Percentiles rank a stretch among this genome's conserved stretches.
These are phyloP conservation scores for Mycena vitilis DNA, from an alignment of 768 basidiomycete species.

Conservation along the genomic window DNA sequence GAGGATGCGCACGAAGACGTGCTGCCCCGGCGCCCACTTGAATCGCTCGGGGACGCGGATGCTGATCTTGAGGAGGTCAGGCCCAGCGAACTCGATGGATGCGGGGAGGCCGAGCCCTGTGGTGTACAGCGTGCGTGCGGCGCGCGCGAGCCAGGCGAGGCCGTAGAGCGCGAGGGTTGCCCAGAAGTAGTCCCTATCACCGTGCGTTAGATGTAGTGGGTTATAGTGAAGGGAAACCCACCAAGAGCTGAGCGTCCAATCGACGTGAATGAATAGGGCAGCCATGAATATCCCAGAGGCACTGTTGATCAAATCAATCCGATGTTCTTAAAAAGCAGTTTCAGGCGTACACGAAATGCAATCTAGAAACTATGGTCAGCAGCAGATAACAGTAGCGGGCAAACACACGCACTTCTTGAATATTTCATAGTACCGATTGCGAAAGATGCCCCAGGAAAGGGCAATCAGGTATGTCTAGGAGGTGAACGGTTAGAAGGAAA, in stretches of 20 bases:
- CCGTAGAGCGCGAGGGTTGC: slow-evolving; percentile 45
- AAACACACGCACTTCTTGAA: slow-evolving; percentile 45
- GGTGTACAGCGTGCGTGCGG: slow-evolving; percentile 41
- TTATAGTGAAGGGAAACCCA: slow-evolving; percentile 5
- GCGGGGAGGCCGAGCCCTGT: slow-evolving; percentile 39
- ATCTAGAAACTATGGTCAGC: slow-evolving; percentile 11
- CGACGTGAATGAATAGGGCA: slow-evolving; percentile 48
- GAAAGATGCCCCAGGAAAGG: slow-evolving; percentile 46
- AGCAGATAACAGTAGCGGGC: neutral
- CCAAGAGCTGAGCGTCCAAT: slow-evolving; percentile 45
- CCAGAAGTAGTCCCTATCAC: slow-evolving; percentile 46
- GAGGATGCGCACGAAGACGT: slow-evolving; percentile 40
- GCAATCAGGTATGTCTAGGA: slow-evolving; percentile 43
- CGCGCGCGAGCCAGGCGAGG: slow-evolving; percentile 42
- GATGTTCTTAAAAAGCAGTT: too few species aligned
- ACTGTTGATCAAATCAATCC: slow-evolving; percentile 18
- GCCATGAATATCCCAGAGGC: slow-evolving; percentile 48
- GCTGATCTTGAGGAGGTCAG: slow-evolving; percentile 40
- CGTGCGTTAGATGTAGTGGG: neutral
- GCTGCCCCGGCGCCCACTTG: slow-evolving; percentile 48
- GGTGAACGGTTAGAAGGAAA: neutral
- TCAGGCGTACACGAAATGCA: slow-evolving; percentile 39
- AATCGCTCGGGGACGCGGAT: slow-evolving; percentile 39
- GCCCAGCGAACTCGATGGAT: slow-evolving; percentile 39
- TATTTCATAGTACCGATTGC: slow-evolving; percentile 47